phyloP scores from a whole-genome alignment of 2,329 filamentous ascomycete genomes.

The Fusarium clavum region DNA sequence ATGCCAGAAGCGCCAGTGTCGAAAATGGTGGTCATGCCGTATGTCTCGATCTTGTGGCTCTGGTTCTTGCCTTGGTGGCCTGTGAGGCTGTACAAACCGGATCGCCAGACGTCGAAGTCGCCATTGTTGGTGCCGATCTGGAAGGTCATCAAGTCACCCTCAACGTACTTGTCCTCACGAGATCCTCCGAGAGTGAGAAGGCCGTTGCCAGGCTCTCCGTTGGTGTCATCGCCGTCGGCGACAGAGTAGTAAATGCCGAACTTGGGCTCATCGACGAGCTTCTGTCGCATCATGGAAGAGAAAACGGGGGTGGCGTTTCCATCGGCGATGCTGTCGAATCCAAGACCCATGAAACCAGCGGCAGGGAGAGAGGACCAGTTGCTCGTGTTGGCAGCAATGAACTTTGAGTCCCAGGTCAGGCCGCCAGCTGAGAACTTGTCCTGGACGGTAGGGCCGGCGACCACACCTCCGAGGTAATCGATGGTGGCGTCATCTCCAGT shows the following conservation, averaged over 20 bases:
- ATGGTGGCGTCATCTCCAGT: slow-evolving; percentile 43
- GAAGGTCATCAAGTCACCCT: slow-evolving; percentile 40
- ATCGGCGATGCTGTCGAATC: slow-evolving; percentile 49
- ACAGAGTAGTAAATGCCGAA: slow-evolving; percentile 50
- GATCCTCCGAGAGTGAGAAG: slow-evolving; percentile 51
- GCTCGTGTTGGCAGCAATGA: slow-evolving; percentile 48
- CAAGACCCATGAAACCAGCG: slow-evolving; percentile 53
- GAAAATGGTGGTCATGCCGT: slow-evolving; percentile 43
- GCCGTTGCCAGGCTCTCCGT: slow-evolving; percentile 40
- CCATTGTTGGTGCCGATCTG: slow-evolving; percentile 9
- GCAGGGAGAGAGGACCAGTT: slow-evolving; percentile 47
- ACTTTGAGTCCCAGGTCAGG: slow-evolving; percentile 45
- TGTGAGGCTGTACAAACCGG: slow-evolving; percentile 7
- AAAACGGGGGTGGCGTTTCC: slow-evolving; percentile 48
- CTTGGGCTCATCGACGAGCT: slow-evolving; percentile 47
- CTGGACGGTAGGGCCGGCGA: slow-evolving; percentile 41
- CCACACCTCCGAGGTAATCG: slow-evolving; percentile 49
- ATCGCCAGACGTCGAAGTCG: slow-evolving; percentile 51
- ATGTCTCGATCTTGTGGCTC: slow-evolving; percentile 22
- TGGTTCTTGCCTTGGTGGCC: neutral
- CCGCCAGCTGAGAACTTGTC: slow-evolving; percentile 44
- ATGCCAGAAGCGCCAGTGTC: slow-evolving; percentile 50
- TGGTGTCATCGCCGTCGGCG: slow-evolving; percentile 10
- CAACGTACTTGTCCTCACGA: slow-evolving; percentile 46
- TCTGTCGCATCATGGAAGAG: slow-evolving; percentile 48